Conservation (phyloP, 306 rosid species). For the Dicorynia guianensis region DNA sequence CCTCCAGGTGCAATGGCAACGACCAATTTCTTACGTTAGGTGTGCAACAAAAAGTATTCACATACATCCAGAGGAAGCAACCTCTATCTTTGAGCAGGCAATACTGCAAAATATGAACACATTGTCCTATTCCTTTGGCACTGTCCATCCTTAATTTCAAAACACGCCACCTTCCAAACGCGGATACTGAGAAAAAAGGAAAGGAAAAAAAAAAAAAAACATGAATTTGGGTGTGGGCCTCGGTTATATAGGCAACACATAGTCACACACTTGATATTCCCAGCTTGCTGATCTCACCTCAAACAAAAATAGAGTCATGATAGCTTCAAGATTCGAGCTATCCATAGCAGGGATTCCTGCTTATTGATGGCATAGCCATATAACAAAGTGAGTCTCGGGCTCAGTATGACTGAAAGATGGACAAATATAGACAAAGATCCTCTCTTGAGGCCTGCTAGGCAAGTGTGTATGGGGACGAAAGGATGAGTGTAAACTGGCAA, state of each 20-base stretch:
- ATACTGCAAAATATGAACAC: neutral
- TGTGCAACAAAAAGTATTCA: neutral
- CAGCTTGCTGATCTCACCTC: slow-evolving; percentile 1
- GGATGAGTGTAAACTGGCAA: neutral
- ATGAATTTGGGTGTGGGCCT: neutral
- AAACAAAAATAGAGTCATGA: neutral
- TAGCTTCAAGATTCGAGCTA: slow-evolving; percentile 12
- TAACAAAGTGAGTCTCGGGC: neutral
- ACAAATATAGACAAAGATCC: slow-evolving; percentile 9
- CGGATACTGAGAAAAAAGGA: too few species aligned
- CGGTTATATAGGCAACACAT: neutral
- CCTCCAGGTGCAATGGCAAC: neutral
- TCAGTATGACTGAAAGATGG: neutral
- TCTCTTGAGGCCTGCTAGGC: neutral
- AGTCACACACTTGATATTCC: neutral
- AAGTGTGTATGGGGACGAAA: neutral
- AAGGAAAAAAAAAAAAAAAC: too few species aligned
- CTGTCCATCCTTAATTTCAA: neutral
- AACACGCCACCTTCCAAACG: neutral
- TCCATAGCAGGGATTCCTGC: neutral
- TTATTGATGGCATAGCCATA: neutral
- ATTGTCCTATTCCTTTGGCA: too few species aligned
- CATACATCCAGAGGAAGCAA: neutral
- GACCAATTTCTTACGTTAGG: neutral
- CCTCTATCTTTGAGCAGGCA: neutral